Conservation (phyloP, 495 filamentous ascomycete genomes). For the Aspergillus carlsbadensis region DNA sequence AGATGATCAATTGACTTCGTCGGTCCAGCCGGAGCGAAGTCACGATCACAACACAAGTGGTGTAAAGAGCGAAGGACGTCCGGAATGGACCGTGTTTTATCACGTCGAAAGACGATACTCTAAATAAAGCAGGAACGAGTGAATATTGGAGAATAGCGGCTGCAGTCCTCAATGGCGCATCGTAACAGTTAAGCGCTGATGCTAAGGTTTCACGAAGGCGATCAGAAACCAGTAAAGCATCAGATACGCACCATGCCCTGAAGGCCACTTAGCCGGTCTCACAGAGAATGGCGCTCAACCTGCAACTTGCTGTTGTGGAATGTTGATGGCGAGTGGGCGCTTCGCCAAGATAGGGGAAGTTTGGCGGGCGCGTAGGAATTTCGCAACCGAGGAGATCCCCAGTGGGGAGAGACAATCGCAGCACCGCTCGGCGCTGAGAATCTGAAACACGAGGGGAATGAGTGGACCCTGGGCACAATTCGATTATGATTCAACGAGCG, state of each 20-base stretch:
- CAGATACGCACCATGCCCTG: conserved; percentile 12
- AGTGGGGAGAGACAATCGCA: conserved; percentile 3
- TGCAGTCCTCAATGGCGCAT: conserved; percentile 19
- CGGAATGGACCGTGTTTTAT: conserved; percentile 11
- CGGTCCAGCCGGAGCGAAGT: conserved; percentile 46
- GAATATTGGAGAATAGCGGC: conserved; percentile 14
- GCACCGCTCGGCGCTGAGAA: no score
- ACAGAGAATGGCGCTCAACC: conserved; percentile 3
- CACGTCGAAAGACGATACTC: conserved; percentile 1
- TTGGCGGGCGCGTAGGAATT: conserved; percentile 13
- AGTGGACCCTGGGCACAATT: conserved; percentile 2
- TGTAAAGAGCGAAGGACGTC: conserved; percentile 3
- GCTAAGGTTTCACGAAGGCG: conserved; percentile 1
- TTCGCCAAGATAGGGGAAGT: conserved; percentile 18
- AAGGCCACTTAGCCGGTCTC: conserved; percentile 5
- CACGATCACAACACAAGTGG: conserved; percentile 18
- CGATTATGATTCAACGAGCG: background rate
- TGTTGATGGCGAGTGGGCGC: conserved; percentile 5
- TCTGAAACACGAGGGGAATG: conserved; percentile 11
- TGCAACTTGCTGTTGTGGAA: background rate
- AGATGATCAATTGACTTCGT: conserved; percentile 30
- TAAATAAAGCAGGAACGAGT: conserved; percentile 10
- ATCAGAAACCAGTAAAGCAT: conserved; percentile 11
- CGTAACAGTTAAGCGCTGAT: conserved; percentile 14
- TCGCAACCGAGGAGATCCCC: conserved; percentile 4